phyloP scores from a whole-genome alignment of 208 protist genomes.

The Tritrichomonas foetus region DNA sequence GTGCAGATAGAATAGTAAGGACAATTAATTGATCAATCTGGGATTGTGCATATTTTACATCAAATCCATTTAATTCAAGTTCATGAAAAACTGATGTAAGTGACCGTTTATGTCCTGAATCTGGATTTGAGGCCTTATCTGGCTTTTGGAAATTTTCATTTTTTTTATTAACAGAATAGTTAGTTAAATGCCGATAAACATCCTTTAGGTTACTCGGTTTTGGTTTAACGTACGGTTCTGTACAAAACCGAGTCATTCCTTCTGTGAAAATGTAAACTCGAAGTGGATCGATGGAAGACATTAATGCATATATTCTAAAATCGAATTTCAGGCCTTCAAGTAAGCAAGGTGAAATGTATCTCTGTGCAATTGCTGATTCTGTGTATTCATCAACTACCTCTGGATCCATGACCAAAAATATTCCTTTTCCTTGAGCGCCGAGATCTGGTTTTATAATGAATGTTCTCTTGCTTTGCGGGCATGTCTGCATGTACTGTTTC shows the following conservation, averaged over 20 bases:
- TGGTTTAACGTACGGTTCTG: slow-evolving; percentile 52
- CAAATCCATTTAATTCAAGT: slow-evolving; percentile 22
- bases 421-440: slow-evolving; percentile 42
- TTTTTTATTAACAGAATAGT: slow-evolving; percentile 59
- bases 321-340: slow-evolving; percentile 45
- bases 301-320: slow-evolving; percentile 40
- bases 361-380: slow-evolving; percentile 30
- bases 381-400: background rate
- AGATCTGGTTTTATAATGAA: slow-evolving; percentile 46
- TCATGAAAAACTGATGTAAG: background rate
- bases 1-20: background rate
- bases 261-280: slow-evolving; percentile 59
- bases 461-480: background rate
- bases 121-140: background rate
- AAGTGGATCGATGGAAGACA: slow-evolving; percentile 47
- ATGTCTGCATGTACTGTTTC: background rate
- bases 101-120: slow-evolving; percentile 40
- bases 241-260: slow-evolving; percentile 54
- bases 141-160: background rate
- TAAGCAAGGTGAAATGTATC: slow-evolving; percentile 37
- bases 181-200: slow-evolving; percentile 55
- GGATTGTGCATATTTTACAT: background rate
- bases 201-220: slow-evolving; percentile 42
- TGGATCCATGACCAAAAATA: slow-evolving; percentile 4
- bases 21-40: slow-evolving; percentile 22